Evolutionary conservation across 169 alveolate genomes (phyloP).

Genomic region (Plasmodium falciparum): DNA sequence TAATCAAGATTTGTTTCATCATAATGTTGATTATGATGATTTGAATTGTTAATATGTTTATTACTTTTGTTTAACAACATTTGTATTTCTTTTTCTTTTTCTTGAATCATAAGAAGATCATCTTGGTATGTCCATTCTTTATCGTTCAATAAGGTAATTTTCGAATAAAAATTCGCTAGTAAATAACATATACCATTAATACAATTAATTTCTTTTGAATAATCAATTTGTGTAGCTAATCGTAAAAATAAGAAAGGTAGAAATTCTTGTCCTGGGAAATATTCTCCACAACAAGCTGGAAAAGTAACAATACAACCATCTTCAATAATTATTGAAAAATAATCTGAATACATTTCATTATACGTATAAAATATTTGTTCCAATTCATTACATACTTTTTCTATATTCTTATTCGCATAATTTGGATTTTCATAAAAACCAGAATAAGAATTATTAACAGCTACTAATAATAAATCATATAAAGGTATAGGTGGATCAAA

Average conservation of each 20-base stretch:
- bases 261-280: slow-evolving; percentile 85
- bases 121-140: slow-evolving; percentile 57
- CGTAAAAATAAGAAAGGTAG: slow-evolving; percentile 77
- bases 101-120: slow-evolving; percentile 55
- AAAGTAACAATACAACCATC: slow-evolving; percentile 54
- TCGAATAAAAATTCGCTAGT: slow-evolving; percentile 51
- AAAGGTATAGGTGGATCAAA: slow-evolving; percentile 80
- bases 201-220: slow-evolving; percentile 51
- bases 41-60: not conserved
- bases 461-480: slow-evolving; percentile 78
- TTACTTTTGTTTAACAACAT: not conserved
- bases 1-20: slow-evolving; percentile 9
- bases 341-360: slow-evolving; percentile 74
- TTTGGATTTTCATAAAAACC: slow-evolving; percentile 62
- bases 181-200: slow-evolving; percentile 67
- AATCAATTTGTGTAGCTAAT: slow-evolving; percentile 64
- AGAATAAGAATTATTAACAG: slow-evolving; percentile 57
- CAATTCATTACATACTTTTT: slow-evolving; percentile 42
- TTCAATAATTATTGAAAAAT: slow-evolving; percentile 58
- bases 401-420: slow-evolving; percentile 29
- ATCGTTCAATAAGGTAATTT: slow-evolving; percentile 39
- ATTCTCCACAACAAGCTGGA: slow-evolving; percentile 76
- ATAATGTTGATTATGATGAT: too few relatives aligned
- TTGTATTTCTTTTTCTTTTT: slow-evolving; percentile 18
- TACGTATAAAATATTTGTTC: slow-evolving; percentile 42